These are phyloP conservation scores for Ogataea nonfermentans DNA, from an alignment of 805 yeast species.

Conservation along the genomic window DNA sequence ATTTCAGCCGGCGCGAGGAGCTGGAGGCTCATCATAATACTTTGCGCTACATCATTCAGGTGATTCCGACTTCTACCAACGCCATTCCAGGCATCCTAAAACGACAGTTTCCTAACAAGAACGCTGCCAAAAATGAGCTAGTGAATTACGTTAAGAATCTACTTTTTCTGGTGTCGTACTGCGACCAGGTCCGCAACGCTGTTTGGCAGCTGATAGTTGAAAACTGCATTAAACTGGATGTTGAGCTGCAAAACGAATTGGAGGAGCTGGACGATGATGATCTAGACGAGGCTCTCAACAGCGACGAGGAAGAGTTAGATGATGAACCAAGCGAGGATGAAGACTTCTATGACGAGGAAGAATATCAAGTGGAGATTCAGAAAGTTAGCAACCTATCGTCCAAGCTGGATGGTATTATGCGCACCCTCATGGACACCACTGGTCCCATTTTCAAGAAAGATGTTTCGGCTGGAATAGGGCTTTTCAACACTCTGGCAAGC, in stretches of 20 bases:
- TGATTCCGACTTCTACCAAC: constrained; percentile 80
- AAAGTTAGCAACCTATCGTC: constrained; percentile 53
- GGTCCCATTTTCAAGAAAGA: constrained; percentile 48
- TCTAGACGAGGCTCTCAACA: constrained; percentile 44
- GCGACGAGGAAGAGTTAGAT: constrained; percentile 35
- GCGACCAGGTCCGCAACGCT: constrained; percentile 69
- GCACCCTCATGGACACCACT: constrained; percentile 53
- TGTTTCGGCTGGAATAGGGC: constrained; percentile 55
- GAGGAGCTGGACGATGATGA: constrained; percentile 82
- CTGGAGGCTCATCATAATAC: constrained; percentile 58
- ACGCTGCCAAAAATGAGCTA: constrained; percentile 51
- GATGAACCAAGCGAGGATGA: constrained; percentile 36
- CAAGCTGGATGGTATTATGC: constrained; percentile 72
- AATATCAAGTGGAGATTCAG: constrained; percentile 45
- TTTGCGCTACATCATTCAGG: constrained; percentile 58
- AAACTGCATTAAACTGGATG: constrained; percentile 81
- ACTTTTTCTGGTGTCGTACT: constrained; percentile 59
- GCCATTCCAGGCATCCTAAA: constrained; percentile 58
- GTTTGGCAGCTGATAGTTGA: constrained; percentile 83
- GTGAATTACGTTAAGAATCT: constrained; percentile 67
- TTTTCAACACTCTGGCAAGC: constrained; percentile 72
- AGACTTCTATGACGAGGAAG: constrained; percentile 39
- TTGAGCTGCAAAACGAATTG: constrained; percentile 83
- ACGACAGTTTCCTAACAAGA: constrained; percentile 76
- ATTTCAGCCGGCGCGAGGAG: constrained; percentile 39